Evolutionary conservation across 768 basidiomycete species (phyloP).

Genomic region (Kwoniella mangroviensis): DNA sequence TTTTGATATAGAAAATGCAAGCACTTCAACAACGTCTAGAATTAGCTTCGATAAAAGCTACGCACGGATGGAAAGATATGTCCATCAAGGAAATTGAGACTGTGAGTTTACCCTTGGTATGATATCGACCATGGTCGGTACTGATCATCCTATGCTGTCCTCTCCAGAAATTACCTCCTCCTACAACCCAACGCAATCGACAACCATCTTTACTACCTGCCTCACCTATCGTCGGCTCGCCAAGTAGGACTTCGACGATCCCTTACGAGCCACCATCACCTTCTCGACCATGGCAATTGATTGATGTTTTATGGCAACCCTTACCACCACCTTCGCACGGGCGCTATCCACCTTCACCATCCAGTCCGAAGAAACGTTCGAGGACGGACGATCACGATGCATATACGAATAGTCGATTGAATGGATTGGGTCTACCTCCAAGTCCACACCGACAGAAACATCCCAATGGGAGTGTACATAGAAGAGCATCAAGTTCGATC

Average conservation of each 20-base stretch:
- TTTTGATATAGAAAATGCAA: conserved; percentile 37
- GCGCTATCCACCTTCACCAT: conserved; percentile 29
- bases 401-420: not conserved
- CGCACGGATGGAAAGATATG: conserved; percentile 50
- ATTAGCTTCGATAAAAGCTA: conserved; percentile 50
- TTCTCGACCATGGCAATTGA: conserved; percentile 51
- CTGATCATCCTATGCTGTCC: not conserved
- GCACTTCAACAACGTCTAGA: conserved; percentile 49
- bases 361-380: conserved; percentile 44
- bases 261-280: conserved; percentile 49
- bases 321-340: conserved; percentile 45
- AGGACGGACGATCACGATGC: conserved; percentile 30
- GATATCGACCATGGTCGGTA: too few species aligned
- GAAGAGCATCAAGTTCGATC: conserved; percentile 23
- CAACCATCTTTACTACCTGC: conserved; percentile 23
- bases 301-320: conserved; percentile 53
- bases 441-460: conserved; percentile 6
- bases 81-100: conserved; percentile 50
- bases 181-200: conserved; percentile 30
- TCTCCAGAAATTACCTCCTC: conserved; percentile 30
- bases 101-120: conserved; percentile 19
- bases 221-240: conserved; percentile 24
- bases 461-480: conserved; percentile 8
- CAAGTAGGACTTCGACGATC: conserved; percentile 23
- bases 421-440: conserved; percentile 16